These are phyloP conservation scores for Sclerotinia sclerotiorum DNA, from an alignment of 2,329 filamentous ascomycete genomes.

Conservation along the genomic window DNA sequence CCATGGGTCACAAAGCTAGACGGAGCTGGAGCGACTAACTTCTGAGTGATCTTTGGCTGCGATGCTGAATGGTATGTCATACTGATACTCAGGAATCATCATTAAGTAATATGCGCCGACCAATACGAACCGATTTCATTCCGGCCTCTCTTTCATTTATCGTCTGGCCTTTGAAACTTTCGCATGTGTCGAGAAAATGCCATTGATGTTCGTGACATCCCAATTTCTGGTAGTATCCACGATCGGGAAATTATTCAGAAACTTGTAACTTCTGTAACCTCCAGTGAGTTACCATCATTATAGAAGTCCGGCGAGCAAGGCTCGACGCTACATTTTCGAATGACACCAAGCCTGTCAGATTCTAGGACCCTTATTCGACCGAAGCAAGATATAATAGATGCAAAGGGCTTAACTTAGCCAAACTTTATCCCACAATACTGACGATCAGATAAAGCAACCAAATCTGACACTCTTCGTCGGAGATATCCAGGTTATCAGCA, in stretches of 20 bases:
- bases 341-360: constrained; percentile 2
- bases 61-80: neutral
- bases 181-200: neutral
- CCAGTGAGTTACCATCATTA: neutral
- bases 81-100: neutral
- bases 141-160: neutral
- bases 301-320: neutral
- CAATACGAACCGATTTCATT: too few relatives aligned
- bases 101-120: neutral
- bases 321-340: constrained; percentile 1
- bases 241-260: neutral
- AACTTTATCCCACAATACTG: neutral
- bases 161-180: too few relatives aligned
- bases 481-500: neutral
- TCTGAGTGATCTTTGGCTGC: neutral
- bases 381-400: neutral
- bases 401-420: neutral
- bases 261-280: neutral
- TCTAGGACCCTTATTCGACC: neutral
- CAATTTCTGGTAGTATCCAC: neutral
- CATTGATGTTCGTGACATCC: neutral
- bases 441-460: constrained; percentile 8
- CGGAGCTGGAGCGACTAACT: neutral
- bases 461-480: neutral
- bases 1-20: neutral